Base-by-base conservation (phyloP, 148 eudicot species). In the Silene uniflora region DNA sequence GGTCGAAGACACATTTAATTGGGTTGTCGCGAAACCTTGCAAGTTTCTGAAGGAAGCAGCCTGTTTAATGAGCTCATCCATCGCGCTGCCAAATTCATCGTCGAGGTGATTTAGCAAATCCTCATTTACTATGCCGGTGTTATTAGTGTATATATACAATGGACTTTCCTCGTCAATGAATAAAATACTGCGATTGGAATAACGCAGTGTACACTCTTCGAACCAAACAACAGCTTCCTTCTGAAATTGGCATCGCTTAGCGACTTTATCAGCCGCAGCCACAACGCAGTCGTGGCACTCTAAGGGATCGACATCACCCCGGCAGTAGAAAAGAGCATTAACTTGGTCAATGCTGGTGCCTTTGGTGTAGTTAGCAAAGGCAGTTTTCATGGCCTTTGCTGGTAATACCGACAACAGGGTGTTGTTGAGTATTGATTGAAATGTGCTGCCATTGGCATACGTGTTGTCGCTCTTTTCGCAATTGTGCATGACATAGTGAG, bases 301-400 rank as follows among this genome's bases (percentile, higher is more conserved):
- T 9, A 16, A 12, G 19, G 66, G 2, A 13, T 19, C 0, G 21
- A 78, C 23, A 14, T 83, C 77, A 7, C 76, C 86, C 2, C 81
- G 73, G 55, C 86, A 84, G 71, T 61, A 73, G 44, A 21, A 84
- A 25, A 81, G 73, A n/a, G 84, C 84, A 12, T 76, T 44, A 46
- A 76, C 66, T 22, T 25, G 22, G 69, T 73, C 69, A 3, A 49
- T 47, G 27, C 58, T 52, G 1, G 27, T 27, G 16, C 77, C 80
- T 5, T 58, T 32, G 14, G 62, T 46, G 44, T 18, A n/a, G 0
- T n/a, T 56, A 6, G 17, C 67, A 47, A 59, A 58, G 61, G 25
- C 6, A 22, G 23, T 24, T 21, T n/a, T 6, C 9, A 73, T 58
- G 7, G 72, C 66, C 1, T 73, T 66, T 1, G 42, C 44, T 0